Base-by-base conservation (phyloP, 169 alveolate species). In the Amoebophrya sp. region DNA sequence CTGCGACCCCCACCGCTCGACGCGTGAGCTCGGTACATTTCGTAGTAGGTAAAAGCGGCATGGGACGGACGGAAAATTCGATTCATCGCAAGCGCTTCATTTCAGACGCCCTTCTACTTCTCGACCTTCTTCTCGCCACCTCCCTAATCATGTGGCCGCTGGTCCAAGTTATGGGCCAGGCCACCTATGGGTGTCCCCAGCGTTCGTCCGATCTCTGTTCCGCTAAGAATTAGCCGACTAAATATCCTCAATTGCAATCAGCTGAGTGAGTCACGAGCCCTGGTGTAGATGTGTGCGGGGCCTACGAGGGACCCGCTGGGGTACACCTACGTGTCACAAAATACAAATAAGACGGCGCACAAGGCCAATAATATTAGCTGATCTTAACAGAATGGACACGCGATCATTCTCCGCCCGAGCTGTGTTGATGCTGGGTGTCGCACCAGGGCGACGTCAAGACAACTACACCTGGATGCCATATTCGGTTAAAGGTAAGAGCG, bases 1-100 rank as follows among this genome's bases (percentile, higher is more conserved):
- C 95, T 89, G 77, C 96, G 94, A 41, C 96, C 96, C 2, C 96
- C 96, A 33, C 96, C 96, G 90, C 95, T 92, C 54, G 93, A 90
- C 40, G 95, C 94, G 41, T 94, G 93, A 0, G 93, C 89, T 6
- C 94, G 95, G 41, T 94, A 94, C 89, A 94, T 94, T 24, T 89
- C 89, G 83, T 65, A 65, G 83, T 95, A 95, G 18, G 97, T 94
- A 89, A 92, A 94, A 89, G 94, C 97, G 34, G 97, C 97, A 90
- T 95, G 97, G 10, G 96, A 95, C 26, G 97, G 97, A 36, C 97
- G 89, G 2, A 94, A 93, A 10, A 93, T 89, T 24, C 78, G 89
- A 10, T 41, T 34, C 54, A 93, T 89, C 83, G 2, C 2, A 29
- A 65, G 83, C 83, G 83, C 26, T 1, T 65, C 83, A 29, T 65